Conservation (phyloP, 2,329 filamentous ascomycete species). For the Sporothrix protearum region DNA sequence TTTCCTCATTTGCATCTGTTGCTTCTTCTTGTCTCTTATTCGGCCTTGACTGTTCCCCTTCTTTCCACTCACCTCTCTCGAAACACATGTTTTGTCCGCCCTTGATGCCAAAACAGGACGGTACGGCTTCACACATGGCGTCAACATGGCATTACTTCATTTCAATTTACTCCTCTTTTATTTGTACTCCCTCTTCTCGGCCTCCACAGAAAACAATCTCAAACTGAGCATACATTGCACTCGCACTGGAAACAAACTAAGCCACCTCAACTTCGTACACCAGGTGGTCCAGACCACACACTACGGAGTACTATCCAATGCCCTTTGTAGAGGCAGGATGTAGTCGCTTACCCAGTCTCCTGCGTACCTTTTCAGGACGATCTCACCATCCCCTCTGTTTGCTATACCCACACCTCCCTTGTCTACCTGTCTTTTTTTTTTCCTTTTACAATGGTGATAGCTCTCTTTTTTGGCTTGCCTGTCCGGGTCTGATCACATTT, state of each 20-base stretch:
- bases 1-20: neutral
- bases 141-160: neutral
- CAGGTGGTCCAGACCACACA: neutral
- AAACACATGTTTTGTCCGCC: neutral
- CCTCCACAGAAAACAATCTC: conserved; percentile 2
- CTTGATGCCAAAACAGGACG: neutral
- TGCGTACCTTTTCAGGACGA: neutral
- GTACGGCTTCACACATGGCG: neutral
- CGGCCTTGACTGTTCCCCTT: neutral
- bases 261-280: neutral
- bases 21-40: conserved; percentile 8
- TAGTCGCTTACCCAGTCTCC: neutral
- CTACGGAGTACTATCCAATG: neutral
- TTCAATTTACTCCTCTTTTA: neutral
- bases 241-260: neutral
- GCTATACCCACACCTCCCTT: conserved; percentile 18
- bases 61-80: conserved; percentile 2
- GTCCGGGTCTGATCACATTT: neutral
- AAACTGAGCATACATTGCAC: neutral
- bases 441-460: neutral
- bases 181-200: neutral
- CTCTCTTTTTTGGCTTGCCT: neutral
- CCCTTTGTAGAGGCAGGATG: neutral
- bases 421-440: neutral
- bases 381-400: conserved; percentile 13